Base-by-base conservation (phyloP, 139 green algal genomes). In the Nannochloris sp. region DNA sequence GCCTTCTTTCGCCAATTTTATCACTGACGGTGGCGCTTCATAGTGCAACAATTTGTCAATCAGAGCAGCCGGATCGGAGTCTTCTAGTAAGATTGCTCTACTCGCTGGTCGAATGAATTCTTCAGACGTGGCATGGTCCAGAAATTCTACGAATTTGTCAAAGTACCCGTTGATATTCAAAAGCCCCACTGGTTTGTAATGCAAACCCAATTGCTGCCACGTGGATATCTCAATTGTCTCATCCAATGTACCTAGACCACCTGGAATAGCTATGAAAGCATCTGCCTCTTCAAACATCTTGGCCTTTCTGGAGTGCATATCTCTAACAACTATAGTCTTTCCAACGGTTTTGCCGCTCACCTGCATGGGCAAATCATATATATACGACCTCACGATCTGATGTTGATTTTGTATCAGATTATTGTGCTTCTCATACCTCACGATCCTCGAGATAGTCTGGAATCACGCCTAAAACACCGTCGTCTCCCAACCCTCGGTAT, bases 241-340 rank as follows among this genome's bases (percentile, higher is more conserved):
- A 67, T 94, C 87, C 23, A 94, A 62, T 1, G 87, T 95, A 48
- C 87, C 87, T 58, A 84, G 87, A 16, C 87, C 82, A 18, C 83
- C 87, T 4, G 88, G 87, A 48, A 95, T 65, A 6, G 72, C 80
- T n/a, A 95, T 82, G 74, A 95, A 94, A 18, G 75, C 87, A 54
- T 95, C 84, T 0, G 84, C 75, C 31, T 84, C 59, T 5, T 78
- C 62, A 44, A 83, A 80, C 88, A 95, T 95, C 56, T 79, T 58
- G 3, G 86, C 86, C 76, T 92, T 94, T 54, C 87, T 73, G n/a
- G 74, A 71, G 67, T 94, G 86, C 84, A 92, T 94, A 66, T 87
- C 80, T 2, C 64, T 18, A 1, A 89, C 84, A 18, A 95, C 61
- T 9, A 62, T 31, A 6, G 77, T 67, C 23, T 81, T 73, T 23